A percentile compares a stretch with the other conserved stretches of the same genome.
These are phyloP conservation scores for Botryosphaeria dothidea DNA, from an alignment of 2,329 filamentous ascomycete species.

Conservation along the genomic window DNA sequence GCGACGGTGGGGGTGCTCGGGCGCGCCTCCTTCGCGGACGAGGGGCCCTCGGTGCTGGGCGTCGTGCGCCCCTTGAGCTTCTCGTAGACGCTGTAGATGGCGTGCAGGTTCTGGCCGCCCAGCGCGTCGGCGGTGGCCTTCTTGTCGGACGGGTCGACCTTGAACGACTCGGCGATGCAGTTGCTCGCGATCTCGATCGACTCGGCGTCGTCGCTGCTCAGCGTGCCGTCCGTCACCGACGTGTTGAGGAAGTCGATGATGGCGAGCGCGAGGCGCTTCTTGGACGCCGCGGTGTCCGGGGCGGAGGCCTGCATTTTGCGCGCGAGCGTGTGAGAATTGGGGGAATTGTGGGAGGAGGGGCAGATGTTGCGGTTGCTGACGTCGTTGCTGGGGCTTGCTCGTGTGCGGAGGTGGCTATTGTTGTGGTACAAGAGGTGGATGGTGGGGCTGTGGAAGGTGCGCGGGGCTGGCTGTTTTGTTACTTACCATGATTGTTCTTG, in stretches of 20 bases:
- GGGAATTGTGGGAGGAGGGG: not conserved
- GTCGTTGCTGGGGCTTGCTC: too few relatives aligned
- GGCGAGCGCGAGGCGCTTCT: constrained; percentile 91
- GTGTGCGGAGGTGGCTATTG: not conserved
- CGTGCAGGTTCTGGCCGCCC: constrained; percentile 81
- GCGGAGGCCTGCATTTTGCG: constrained; percentile 32
- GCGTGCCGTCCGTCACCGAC: constrained; percentile 83
- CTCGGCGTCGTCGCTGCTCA: constrained; percentile 85
- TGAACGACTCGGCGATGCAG: constrained; percentile 94
- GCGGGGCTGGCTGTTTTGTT: not conserved
- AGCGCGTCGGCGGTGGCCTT: constrained; percentile 73
- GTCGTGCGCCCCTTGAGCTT: constrained; percentile 74
- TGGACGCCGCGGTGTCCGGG: constrained; percentile 45
- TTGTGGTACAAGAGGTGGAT: not conserved
- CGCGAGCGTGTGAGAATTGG: not conserved
- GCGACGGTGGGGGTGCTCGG: constrained; percentile 40
- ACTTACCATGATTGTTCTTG: not conserved
- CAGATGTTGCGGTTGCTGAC: not conserved
- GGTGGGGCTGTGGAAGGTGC: not conserved
- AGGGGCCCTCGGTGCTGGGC: constrained; percentile 45
- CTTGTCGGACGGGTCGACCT: constrained; percentile 81
- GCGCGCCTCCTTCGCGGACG: constrained; percentile 43
- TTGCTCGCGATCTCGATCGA: constrained; percentile 91
- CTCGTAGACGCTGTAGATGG: constrained; percentile 95
- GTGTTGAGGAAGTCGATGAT: constrained; percentile 93